phyloP scores from a whole-genome alignment of 2,329 filamentous ascomycete genomes.

The Diaporthe eres region DNA sequence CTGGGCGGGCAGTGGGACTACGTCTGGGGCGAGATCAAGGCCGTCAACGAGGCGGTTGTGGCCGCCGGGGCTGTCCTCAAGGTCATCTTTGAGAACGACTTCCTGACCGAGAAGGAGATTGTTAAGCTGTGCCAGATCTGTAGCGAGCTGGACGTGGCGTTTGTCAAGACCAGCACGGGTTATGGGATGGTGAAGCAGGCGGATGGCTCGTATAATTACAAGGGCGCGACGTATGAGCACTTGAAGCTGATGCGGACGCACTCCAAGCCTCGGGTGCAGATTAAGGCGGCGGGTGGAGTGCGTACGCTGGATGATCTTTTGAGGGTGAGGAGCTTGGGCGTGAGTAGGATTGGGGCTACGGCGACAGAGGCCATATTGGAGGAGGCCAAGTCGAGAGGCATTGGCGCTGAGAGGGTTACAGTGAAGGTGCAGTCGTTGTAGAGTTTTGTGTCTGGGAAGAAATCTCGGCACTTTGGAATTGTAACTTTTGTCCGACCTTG shows the following conservation, averaged over 20 bases:
- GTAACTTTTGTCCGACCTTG: no score
- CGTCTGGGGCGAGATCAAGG: constrained; percentile 64
- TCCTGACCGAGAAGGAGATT: constrained; percentile 64
- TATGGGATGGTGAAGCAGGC: constrained; percentile 72
- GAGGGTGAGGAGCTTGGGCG: constrained; percentile 66
- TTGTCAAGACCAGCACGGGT: constrained; percentile 73
- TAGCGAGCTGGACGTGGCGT: constrained; percentile 63
- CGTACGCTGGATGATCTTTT: constrained; percentile 70
- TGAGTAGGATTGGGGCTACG: constrained; percentile 69
- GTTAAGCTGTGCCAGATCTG: constrained; percentile 68
- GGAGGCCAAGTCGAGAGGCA: constrained; percentile 66
- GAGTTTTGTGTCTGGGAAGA: no score
- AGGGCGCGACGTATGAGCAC: constrained; percentile 65
- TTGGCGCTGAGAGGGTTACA: constrained; percentile 49
- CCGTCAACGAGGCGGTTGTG: constrained; percentile 63
- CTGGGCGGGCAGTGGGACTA: constrained; percentile 70
- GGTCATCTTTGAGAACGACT: constrained; percentile 75
- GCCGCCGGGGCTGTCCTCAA: constrained; percentile 64
- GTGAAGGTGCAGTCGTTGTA: constrained; percentile 20
- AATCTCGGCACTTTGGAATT: no score
- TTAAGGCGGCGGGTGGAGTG: constrained; percentile 72
- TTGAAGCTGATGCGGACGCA: constrained; percentile 68
- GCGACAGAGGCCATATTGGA: constrained; percentile 68
- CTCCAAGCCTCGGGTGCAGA: constrained; percentile 59
- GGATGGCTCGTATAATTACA: constrained; percentile 66